These are phyloP conservation scores for Betula pendula DNA, from an alignment of 306 rosid species.

Conservation along the genomic window DNA sequence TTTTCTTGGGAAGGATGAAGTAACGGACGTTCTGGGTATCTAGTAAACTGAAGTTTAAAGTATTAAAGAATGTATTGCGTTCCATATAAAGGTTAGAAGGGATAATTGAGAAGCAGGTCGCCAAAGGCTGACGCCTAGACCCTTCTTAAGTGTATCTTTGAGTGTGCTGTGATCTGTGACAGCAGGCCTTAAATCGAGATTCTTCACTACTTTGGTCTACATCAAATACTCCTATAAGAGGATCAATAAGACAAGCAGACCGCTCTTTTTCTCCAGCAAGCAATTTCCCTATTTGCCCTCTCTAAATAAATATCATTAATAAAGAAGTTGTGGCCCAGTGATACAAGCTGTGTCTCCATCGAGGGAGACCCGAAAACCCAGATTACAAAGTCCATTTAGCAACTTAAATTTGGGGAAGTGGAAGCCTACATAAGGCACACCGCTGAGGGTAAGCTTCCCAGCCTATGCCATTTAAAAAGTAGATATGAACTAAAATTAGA, in stretches of 20 bases:
- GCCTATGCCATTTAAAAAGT: neutral
- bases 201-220: neutral
- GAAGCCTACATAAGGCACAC: neutral
- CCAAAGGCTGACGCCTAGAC: neutral
- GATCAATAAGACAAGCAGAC: neutral
- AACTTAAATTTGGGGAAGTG: neutral
- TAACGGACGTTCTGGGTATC: neutral
- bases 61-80: neutral
- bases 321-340: conserved; percentile 1
- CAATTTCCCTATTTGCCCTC: neutral
- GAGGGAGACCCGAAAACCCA: neutral
- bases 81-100: neutral
- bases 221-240: neutral
- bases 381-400: conserved; percentile 4
- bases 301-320: neutral
- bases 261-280: neutral
- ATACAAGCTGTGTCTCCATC: neutral
- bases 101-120: neutral
- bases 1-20: neutral
- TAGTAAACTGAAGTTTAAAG: neutral
- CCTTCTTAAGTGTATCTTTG: neutral
- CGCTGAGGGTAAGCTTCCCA: conserved; percentile 9
- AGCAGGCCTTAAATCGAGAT: neutral
- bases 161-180: neutral
- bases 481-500: conserved; percentile 10